A percentile compares a stretch with the other conserved stretches of the same genome.
Conservation (phyloP, 1,284 basidiomycete species). For the Puccinia coronata region DNA sequence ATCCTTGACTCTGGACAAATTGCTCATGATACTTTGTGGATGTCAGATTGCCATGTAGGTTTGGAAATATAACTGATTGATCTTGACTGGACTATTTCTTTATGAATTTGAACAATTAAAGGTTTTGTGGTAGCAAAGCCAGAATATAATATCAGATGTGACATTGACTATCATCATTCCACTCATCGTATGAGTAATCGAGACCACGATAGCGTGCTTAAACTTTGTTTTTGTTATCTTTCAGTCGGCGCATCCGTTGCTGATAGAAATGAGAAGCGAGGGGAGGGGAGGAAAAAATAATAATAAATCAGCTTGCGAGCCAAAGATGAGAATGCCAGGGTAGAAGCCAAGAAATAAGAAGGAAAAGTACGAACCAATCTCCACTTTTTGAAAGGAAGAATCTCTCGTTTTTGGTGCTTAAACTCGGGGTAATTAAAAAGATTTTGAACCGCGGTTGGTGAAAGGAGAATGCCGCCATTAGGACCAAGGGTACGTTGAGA, state of each 20-base stretch:
- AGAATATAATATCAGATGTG: too few species aligned
- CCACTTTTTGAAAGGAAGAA: constrained; percentile 38
- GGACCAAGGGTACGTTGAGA: constrained; percentile 7
- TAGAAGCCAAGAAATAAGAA: neutral
- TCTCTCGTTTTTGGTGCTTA: constrained; percentile 11
- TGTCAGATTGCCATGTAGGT: too few species aligned
- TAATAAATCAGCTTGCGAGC: neutral
- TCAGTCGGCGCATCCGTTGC: constrained; percentile 42
- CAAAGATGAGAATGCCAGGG: too few species aligned
- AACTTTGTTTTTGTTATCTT: constrained; percentile 39
- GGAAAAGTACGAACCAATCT: constrained; percentile 27
- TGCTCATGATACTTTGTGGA: too few species aligned
- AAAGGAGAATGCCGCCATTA: constrained; percentile 35
- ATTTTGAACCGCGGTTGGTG: constrained; percentile 13
- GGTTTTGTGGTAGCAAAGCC: too few species aligned
- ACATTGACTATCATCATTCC: too few species aligned
- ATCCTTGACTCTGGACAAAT: too few species aligned
- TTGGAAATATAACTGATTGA: too few species aligned
- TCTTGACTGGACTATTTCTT: too few species aligned
- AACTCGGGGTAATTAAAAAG: constrained; percentile 46
- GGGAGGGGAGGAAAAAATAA: neutral
- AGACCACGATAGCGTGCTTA: too few species aligned
- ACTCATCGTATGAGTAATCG: too few species aligned
- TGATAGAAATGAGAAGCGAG: neutral
- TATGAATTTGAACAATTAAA: too few species aligned